Percentiles rank a stretch among this genome's conserved stretches.
phyloP scores from a whole-genome alignment of 176 grass and related monocot genomes.

The Carex parvula region DNA sequence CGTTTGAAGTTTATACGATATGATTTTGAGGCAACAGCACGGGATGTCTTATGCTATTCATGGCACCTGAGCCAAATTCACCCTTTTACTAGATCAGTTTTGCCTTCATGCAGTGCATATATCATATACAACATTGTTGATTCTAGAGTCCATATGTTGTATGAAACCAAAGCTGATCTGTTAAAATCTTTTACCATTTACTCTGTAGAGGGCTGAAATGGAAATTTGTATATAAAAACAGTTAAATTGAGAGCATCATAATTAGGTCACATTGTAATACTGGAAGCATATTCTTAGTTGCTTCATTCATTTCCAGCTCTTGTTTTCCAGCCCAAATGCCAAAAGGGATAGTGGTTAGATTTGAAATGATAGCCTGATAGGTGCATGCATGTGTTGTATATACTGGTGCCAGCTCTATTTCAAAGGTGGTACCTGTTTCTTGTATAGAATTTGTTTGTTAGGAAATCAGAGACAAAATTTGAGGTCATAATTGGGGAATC shows the following conservation, averaged over 20 bases:
- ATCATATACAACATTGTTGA: too few relatives aligned
- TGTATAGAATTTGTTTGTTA: slow-evolving; percentile 2
- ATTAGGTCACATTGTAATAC: not conserved
- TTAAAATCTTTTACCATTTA: not conserved
- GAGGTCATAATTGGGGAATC: not conserved
- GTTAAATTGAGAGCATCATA: not conserved
- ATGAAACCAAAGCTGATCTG: too few relatives aligned
- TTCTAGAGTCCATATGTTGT: too few relatives aligned
- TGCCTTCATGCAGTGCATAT: too few relatives aligned
- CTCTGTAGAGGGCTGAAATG: not conserved
- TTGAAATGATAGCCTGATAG: not conserved
- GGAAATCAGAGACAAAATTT: not conserved
- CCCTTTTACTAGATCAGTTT: too few relatives aligned
- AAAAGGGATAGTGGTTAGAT: not conserved
- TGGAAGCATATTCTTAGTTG: not conserved
- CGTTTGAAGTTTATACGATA: too few relatives aligned
- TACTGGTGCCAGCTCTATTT: not conserved
- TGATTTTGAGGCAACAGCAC: too few relatives aligned
- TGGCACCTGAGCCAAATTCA: too few relatives aligned
- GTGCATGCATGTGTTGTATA: slow-evolving; percentile 17
- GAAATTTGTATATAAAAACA: not conserved
- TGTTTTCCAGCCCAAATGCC: not conserved
- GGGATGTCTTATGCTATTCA: too few relatives aligned
- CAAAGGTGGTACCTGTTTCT: not conserved
- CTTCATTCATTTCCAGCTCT: slow-evolving; percentile 9